phyloP scores from a whole-genome alignment of 805 yeast genomes.

The Zygoascus ofunaensis region DNA sequence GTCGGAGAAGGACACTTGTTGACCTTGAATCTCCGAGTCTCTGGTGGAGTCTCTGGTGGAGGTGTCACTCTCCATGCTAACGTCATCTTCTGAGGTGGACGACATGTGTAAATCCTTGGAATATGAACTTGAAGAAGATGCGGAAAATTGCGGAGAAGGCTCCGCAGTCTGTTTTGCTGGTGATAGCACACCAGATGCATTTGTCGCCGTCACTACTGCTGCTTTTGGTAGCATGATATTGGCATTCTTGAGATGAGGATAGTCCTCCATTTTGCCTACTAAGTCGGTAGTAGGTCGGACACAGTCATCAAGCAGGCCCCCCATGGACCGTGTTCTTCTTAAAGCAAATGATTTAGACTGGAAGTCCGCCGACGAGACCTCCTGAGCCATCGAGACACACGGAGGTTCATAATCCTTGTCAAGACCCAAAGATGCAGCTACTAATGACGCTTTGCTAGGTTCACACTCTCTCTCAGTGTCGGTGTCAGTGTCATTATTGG shows the following conservation, averaged over 20 bases:
- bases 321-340: constrained; percentile 73
- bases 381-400: constrained; percentile 55
- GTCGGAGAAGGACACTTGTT: neutral
- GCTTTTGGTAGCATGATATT: neutral
- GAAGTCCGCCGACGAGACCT: constrained; percentile 55
- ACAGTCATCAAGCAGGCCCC: constrained; percentile 69
- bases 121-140: neutral
- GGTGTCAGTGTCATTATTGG: neutral
- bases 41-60: neutral
- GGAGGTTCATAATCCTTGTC: constrained; percentile 1
- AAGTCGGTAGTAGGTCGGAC: constrained; percentile 23
- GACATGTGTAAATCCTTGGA: neutral
- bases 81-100: neutral
- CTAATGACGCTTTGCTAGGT: too few species aligned
- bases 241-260: constrained; percentile 17
- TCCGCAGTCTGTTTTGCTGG: too few species aligned
- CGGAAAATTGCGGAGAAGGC: neutral
- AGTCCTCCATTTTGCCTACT: constrained; percentile 20
- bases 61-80: neutral
- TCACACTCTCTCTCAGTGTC: too few species aligned
- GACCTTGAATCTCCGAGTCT: neutral
- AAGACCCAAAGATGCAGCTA: neutral
- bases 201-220: too few species aligned
- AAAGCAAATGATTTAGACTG: constrained; percentile 60
- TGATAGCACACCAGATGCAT: too few species aligned